phyloP scores from a whole-genome alignment of 164 flowering plant genomes.

The Tinospora cordifolia region DNA sequence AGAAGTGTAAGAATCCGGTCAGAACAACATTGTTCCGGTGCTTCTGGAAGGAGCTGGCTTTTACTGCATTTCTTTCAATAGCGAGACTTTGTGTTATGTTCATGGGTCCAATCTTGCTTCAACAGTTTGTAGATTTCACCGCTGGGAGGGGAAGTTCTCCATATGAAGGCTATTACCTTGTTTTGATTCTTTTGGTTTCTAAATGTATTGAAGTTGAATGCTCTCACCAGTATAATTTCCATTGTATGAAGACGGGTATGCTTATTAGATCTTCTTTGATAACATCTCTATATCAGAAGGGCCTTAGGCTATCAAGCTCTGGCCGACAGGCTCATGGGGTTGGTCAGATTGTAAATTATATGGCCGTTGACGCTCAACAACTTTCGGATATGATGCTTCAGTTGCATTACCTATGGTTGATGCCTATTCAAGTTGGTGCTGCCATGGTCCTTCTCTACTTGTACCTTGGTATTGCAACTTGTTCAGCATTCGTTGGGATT shows the following conservation, averaged over 20 bases:
- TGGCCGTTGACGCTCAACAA: constrained; percentile 98
- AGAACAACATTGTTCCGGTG: constrained; percentile 61
- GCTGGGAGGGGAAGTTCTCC: constrained; percentile 60
- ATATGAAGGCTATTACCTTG: constrained; percentile 77
- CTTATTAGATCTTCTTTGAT: constrained; percentile 67
- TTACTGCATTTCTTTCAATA: constrained; percentile 69
- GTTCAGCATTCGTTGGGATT: constrained; percentile 45
- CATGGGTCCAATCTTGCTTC: constrained; percentile 79
- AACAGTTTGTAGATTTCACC: constrained; percentile 67
- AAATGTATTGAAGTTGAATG: constrained; percentile 63
- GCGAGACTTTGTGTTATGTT: constrained; percentile 66
- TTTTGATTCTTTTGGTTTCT: constrained; percentile 51
- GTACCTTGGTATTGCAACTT: constrained; percentile 45
- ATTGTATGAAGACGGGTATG: constrained; percentile 79
- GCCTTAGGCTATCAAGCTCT: constrained; percentile 66
- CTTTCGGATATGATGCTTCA: constrained; percentile 94
- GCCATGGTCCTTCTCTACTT: constrained; percentile 64
- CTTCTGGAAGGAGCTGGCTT: constrained; percentile 68
- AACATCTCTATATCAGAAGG: constrained; percentile 78
- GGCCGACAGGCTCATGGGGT: constrained; percentile 88
- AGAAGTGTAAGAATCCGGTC: constrained; percentile 60
- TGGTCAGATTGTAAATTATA: constrained; percentile 95
- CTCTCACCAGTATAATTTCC: constrained; percentile 78
- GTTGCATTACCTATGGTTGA: constrained; percentile 80
- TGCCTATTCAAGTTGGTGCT: constrained; percentile 64